phyloP scores from a whole-genome alignment of 306 rosid genomes.

The Inga oerstediana region DNA sequence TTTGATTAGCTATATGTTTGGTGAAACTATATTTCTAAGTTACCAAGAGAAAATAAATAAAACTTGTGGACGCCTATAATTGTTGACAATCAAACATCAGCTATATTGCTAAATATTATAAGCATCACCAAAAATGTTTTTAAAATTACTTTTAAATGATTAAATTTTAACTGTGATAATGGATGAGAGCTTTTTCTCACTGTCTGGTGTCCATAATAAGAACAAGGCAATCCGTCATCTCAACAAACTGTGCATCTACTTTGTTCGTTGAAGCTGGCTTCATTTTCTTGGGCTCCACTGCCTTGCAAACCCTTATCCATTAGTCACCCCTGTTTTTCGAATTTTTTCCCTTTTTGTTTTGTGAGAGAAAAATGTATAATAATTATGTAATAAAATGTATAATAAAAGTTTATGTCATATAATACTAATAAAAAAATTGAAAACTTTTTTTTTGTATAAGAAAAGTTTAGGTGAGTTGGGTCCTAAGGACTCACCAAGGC shows the following conservation, averaged over 20 bases:
- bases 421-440: neutral
- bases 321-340: neutral
- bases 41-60: neutral
- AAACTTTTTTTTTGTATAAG: neutral
- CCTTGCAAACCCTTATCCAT: neutral
- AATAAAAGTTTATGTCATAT: too few relatives aligned
- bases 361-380: neutral
- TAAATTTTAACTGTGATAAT: conserved; percentile 41
- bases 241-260: neutral
- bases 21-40: neutral
- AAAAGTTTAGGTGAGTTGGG: too few relatives aligned
- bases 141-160: neutral
- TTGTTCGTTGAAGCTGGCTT: neutral
- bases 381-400: too few relatives aligned
- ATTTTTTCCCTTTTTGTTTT: neutral
- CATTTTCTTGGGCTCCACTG: neutral
- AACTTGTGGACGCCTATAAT: neutral
- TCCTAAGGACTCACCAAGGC: fast-evolving
- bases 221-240: neutral
- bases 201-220: conserved; percentile 28
- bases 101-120: neutral
- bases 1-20: neutral
- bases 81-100: neutral
- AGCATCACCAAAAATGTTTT: neutral
- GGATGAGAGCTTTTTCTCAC: conserved; percentile 62